Percentiles rank a stretch among this genome's conserved stretches.
Conservation (phyloP, 108 stramenopile genomes). For the Epithemia pelagica region DNA sequence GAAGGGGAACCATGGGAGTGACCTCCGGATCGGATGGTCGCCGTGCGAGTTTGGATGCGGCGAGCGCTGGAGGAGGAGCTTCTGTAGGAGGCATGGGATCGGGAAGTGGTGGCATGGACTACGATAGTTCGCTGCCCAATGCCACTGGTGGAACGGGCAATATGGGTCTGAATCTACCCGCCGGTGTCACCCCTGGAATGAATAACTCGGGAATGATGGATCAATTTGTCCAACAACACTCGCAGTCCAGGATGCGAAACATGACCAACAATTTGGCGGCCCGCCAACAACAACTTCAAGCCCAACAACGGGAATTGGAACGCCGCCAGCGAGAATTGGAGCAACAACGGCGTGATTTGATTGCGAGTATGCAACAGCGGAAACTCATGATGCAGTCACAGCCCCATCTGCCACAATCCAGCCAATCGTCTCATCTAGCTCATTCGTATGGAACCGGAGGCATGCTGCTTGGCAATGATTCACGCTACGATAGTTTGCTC, state of each 20-base stretch:
- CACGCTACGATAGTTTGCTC: background rate
- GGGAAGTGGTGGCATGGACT: background rate
- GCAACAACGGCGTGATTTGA: slow-evolving; percentile 34
- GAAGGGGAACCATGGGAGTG: background rate
- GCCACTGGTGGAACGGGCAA: background rate
- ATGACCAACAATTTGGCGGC: slow-evolving; percentile 1
- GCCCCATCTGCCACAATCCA: slow-evolving; percentile 18
- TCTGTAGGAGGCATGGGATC: background rate
- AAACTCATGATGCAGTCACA: slow-evolving; percentile 19
- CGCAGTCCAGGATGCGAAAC: background rate
- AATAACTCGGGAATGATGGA: background rate
- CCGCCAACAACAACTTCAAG: slow-evolving; percentile 36
- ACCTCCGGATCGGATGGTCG: background rate
- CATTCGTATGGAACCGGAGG: background rate
- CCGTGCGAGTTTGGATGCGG: background rate
- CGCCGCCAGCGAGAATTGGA: slow-evolving; percentile 38
- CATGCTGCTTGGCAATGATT: background rate
- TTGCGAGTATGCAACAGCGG: slow-evolving; percentile 36
- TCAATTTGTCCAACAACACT: background rate
- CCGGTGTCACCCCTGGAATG: background rate
- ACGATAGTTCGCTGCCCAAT: no score
- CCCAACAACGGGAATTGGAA: slow-evolving; percentile 46
- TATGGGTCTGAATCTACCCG: background rate
- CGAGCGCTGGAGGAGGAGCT: background rate
- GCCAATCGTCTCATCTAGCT: background rate